These are phyloP conservation scores for Aspergillus floridensis DNA, from an alignment of 2,329 filamentous ascomycete species.

Conservation along the genomic window DNA sequence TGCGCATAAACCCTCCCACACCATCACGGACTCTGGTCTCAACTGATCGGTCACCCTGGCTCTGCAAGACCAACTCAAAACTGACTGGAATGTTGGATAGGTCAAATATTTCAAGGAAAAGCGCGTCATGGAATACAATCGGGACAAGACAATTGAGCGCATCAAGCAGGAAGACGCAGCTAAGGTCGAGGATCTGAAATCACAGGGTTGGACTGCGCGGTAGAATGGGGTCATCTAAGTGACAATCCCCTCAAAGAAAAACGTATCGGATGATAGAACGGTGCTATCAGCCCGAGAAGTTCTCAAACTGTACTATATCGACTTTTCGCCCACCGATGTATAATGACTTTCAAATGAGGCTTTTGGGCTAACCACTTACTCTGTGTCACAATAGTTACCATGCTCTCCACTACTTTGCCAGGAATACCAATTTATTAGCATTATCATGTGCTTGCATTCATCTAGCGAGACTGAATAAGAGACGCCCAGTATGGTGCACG, in stretches of 20 bases:
- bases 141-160: constrained; percentile 72
- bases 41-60: not conserved
- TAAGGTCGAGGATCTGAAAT: constrained; percentile 51
- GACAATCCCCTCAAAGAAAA: not conserved
- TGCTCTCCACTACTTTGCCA: not conserved
- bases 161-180: constrained; percentile 71
- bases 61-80: not conserved
- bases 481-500: not conserved
- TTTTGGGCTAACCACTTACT: not conserved
- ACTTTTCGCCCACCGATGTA: not conserved
- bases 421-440: not conserved
- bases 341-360: not conserved
- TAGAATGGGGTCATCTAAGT: not conserved
- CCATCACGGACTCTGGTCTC: not conserved
- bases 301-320: constrained; percentile 19
- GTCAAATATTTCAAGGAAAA: constrained; percentile 98
- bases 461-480: not conserved
- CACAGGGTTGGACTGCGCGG: constrained; percentile 39
- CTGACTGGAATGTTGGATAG: constrained; percentile 44
- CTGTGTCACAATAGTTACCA: not conserved
- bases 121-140: constrained; percentile 86
- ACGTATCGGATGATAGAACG: constrained; percentile 15
- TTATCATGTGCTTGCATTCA: constrained; percentile 3
- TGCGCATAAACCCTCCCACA: not conserved
- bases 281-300: not conserved